phyloP scores from a whole-genome alignment of 495 filamentous ascomycete species.

The Cetradonia linearis region DNA sequence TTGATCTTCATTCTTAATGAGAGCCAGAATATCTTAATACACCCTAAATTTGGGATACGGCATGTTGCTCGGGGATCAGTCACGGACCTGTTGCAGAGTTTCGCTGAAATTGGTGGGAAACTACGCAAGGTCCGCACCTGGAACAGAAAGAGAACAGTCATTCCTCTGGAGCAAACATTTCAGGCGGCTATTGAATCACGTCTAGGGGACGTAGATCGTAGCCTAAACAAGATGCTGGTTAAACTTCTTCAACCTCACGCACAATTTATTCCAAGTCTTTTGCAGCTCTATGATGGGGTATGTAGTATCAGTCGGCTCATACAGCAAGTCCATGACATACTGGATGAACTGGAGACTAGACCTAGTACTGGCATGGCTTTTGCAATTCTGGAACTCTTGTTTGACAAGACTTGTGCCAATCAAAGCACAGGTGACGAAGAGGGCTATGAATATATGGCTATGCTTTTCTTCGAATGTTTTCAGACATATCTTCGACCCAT shows the following conservation, averaged over 20 bases:
- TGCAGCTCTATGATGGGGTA: constrained; percentile 53
- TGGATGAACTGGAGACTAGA: constrained; percentile 26
- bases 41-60: constrained; percentile 32
- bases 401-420: constrained; percentile 51
- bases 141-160: constrained; percentile 28
- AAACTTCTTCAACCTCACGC: constrained; percentile 32
- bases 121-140: constrained; percentile 42
- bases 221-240: constrained; percentile 37
- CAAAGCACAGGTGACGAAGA: constrained; percentile 57
- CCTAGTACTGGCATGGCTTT: constrained; percentile 36
- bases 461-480: constrained; percentile 73
- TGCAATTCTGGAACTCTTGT: constrained; percentile 62
- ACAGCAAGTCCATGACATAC: constrained; percentile 40
- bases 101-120: constrained; percentile 38
- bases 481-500: constrained; percentile 73
- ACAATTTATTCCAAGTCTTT: constrained; percentile 41
- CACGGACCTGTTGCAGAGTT: constrained; percentile 33
- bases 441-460: constrained; percentile 49
- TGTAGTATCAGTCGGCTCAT: constrained; percentile 44
- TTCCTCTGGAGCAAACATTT: constrained; percentile 47
- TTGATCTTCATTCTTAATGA: constrained; percentile 50
- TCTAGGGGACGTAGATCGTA: constrained; percentile 36
- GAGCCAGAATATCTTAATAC: constrained; percentile 30
- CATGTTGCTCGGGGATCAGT: constrained; percentile 35
- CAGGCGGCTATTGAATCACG: constrained; percentile 37